These are phyloP conservation scores for Thielaviopsis populi DNA, from an alignment of 2,329 filamentous ascomycete species.

Conservation along the genomic window DNA sequence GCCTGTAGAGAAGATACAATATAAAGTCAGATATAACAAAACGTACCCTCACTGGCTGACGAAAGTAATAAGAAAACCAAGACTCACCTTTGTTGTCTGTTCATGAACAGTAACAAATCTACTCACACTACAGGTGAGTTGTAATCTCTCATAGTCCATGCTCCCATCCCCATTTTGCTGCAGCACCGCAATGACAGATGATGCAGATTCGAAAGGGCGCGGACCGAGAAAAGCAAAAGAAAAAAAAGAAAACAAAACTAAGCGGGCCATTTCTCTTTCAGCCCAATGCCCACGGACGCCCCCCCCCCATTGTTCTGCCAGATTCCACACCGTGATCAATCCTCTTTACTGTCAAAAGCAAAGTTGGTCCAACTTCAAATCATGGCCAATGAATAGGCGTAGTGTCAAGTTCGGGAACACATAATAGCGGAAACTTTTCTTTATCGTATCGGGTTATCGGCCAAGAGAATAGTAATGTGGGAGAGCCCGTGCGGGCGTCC, in stretches of 20 bases:
- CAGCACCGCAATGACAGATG: conserved; percentile 42
- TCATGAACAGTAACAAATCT: conserved; percentile 23
- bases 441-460: conserved; percentile 28
- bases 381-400: conserved; percentile 40
- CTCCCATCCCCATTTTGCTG: conserved; percentile 18
- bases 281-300: conserved; percentile 31
- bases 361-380: conserved; percentile 47
- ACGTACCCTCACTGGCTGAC: background rate
- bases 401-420: conserved; percentile 47
- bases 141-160: conserved; percentile 33
- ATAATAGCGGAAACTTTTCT: conserved; percentile 26
- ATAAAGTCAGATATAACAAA: too few relatives aligned
- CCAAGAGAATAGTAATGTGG: conserved; percentile 29
- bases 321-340: conserved; percentile 49
- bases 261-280: conserved; percentile 42
- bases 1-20: too few relatives aligned
- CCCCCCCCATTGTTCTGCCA: conserved; percentile 43
- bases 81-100: conserved; percentile 30
- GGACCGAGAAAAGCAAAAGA: conserved; percentile 44
- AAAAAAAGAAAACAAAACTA: conserved; percentile 22
- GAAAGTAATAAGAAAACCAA: background rate
- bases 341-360: conserved; percentile 40
- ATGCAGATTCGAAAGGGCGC: conserved; percentile 1
- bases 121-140: conserved; percentile 43
- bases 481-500: conserved; percentile 37